A percentile compares a stretch with the other conserved stretches of the same genome.
These are phyloP conservation scores for Silene conica DNA, from an alignment of 148 eudicot genomes.

Conservation along the genomic window DNA sequence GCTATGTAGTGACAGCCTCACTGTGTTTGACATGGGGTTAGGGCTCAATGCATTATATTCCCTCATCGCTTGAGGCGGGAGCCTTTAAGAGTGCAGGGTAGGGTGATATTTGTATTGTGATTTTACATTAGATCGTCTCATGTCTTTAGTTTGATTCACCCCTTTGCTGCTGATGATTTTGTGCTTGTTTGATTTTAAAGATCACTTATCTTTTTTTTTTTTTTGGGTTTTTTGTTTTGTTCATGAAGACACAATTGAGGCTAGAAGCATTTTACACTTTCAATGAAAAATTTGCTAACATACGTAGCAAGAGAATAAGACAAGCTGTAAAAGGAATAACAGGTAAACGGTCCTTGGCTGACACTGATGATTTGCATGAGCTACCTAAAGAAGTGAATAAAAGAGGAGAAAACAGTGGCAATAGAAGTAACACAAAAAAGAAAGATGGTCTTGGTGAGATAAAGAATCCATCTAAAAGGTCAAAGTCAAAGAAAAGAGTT, in stretches of 20 bases:
- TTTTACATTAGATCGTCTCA: no score
- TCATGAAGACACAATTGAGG: constrained; percentile 79
- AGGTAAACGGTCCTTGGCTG: constrained; percentile 42
- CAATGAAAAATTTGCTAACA: constrained; percentile 95
- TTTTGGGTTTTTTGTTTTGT: constrained; percentile 14
- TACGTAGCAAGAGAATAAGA: constrained; percentile 84
- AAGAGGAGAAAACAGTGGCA: constrained; percentile 31
- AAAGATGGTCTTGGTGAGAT: constrained; percentile 18
- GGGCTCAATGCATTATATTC: no score
- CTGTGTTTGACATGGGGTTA: no score
- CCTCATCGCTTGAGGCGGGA: no score
- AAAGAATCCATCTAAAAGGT: constrained; percentile 23
- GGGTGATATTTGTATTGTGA: no score
- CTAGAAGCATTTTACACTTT: constrained; percentile 95
- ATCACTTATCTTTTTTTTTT: background rate
- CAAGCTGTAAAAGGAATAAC: constrained; percentile 76
- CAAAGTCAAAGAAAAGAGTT: constrained; percentile 29
- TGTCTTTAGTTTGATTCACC: background rate
- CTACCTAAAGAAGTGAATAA: constrained; percentile 33
- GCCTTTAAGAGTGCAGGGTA: no score
- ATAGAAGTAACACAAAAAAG: constrained; percentile 17
- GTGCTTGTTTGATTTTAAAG: background rate
- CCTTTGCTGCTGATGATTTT: background rate
- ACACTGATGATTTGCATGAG: constrained; percentile 28
- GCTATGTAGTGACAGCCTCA: no score